These are phyloP conservation scores for Gaeumannomyces tritici DNA, from an alignment of 2,329 filamentous ascomycete species.

Conservation along the genomic window DNA sequence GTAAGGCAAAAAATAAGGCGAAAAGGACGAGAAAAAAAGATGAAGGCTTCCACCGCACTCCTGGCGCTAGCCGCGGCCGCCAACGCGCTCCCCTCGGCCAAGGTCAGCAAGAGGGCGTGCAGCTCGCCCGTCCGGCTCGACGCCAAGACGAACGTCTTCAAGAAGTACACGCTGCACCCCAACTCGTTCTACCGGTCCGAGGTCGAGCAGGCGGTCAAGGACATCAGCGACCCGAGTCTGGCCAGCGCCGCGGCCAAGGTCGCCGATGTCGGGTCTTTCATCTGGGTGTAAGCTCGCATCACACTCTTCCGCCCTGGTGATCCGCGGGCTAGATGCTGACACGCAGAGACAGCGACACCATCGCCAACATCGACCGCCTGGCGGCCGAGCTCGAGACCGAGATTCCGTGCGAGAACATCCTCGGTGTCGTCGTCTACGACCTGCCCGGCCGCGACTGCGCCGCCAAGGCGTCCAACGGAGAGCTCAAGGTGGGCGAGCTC, in stretches of 20 bases:
- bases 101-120: slow-evolving; percentile 12
- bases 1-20: slow-evolving; percentile 7
- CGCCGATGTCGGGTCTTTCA: slow-evolving; percentile 27
- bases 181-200: slow-evolving; percentile 27
- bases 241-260: slow-evolving; percentile 20
- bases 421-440: slow-evolving; percentile 50
- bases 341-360: slow-evolving; percentile 26
- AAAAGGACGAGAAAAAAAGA: slow-evolving; percentile 13
- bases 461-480: slow-evolving; percentile 53
- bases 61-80: slow-evolving; percentile 23
- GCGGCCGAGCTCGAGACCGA: slow-evolving; percentile 15
- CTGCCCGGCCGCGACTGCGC: slow-evolving; percentile 50
- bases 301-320: background rate
- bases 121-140: slow-evolving; percentile 24
- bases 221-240: slow-evolving; percentile 18
- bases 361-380: slow-evolving; percentile 23
- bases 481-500: slow-evolving; percentile 44
- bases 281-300: slow-evolving; percentile 28
- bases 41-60: slow-evolving; percentile 22
- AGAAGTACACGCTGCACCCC: slow-evolving; percentile 27
- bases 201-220: slow-evolving; percentile 23
- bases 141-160: slow-evolving; percentile 25
- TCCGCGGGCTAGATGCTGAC: background rate
- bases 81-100: slow-evolving; percentile 19
- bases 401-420: slow-evolving; percentile 25